A percentile compares a stretch with the other conserved stretches of the same genome.
phyloP scores from a whole-genome alignment of 805 yeast species.

The Wickerhamomyces hampshirensis region DNA sequence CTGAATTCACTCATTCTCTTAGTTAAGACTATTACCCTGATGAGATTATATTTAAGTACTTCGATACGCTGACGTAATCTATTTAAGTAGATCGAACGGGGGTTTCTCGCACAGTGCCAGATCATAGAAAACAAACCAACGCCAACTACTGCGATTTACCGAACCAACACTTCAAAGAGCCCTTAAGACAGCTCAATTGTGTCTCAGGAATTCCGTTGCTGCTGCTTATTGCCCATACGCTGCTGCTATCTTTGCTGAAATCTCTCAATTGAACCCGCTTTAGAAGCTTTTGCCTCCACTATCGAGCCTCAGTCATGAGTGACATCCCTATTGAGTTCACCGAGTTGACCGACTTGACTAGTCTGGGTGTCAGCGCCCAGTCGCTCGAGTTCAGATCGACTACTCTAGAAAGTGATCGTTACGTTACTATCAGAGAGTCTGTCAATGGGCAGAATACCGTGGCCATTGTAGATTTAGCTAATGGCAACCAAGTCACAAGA shows the following conservation, averaged over 20 bases:
- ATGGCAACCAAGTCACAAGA: constrained; percentile 74
- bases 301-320: too few relatives aligned
- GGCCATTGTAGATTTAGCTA: constrained; percentile 81
- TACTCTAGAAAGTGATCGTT: constrained; percentile 89
- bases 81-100: too few relatives aligned
- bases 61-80: too few relatives aligned
- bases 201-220: too few relatives aligned
- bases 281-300: too few relatives aligned
- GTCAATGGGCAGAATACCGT: constrained; percentile 73
- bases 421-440: constrained; percentile 75
- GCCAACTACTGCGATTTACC: too few relatives aligned
- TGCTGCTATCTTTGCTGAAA: constrained; percentile 2
- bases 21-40: too few relatives aligned
- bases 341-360: constrained; percentile 85
- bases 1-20: too few relatives aligned
- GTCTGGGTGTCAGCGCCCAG: constrained; percentile 78
- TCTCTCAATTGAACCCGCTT: constrained; percentile 2
- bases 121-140: background rate
- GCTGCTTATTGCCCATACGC: constrained; percentile 1
- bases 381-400: constrained; percentile 91
- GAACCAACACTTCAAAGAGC: too few relatives aligned
- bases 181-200: too few relatives aligned
- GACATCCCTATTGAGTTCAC: constrained; percentile 97
- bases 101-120: too few relatives aligned
- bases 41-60: too few relatives aligned